Percentiles rank a stretch among this genome's conserved stretches.
phyloP scores from a whole-genome alignment of 108 stramenopile genomes.

The Poteriospumella lacustris region DNA sequence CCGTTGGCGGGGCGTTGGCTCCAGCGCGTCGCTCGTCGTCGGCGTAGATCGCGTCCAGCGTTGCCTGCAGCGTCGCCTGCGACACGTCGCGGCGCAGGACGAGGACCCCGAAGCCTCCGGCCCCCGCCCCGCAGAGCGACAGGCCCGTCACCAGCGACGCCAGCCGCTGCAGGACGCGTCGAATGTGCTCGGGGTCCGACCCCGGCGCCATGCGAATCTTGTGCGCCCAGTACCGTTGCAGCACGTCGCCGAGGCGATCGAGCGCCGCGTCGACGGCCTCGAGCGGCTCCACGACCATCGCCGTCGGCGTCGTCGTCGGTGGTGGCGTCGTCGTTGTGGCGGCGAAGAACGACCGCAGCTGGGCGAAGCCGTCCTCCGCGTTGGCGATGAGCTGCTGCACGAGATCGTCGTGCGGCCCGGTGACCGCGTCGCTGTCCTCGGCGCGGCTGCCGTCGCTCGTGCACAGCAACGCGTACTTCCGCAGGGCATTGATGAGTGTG shows the following conservation, averaged over 20 bases:
- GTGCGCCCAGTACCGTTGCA: conserved; percentile 28
- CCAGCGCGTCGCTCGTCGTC: too few relatives aligned
- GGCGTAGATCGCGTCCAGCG: too few relatives aligned
- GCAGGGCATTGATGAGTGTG: conserved; percentile 65
- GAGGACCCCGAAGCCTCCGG: conserved; percentile 26
- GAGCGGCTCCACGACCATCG: neutral
- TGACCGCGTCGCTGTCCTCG: neutral
- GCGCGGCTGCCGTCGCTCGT: neutral
- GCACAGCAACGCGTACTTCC: conserved; percentile 51
- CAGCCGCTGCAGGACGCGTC: neutral
- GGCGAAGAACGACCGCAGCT: too few relatives aligned
- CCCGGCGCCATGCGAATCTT: conserved; percentile 33
- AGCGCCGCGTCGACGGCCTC: neutral
- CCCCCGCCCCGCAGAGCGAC: conserved; percentile 31
- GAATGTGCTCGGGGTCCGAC: neutral
- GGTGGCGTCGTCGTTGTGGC: neutral
- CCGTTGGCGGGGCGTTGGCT: too few relatives aligned
- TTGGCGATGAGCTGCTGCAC: neutral
- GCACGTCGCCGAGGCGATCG: neutral
- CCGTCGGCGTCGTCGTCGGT: neutral
- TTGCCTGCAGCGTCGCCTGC: too few relatives aligned
- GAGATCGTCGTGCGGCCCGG: neutral
- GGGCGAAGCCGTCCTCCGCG: neutral
- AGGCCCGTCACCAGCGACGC: neutral
- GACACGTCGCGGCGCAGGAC: neutral